Evolutionary conservation across 768 basidiomycete genomes (phyloP).

Genomic region (Gymnopilus junonius): DNA sequence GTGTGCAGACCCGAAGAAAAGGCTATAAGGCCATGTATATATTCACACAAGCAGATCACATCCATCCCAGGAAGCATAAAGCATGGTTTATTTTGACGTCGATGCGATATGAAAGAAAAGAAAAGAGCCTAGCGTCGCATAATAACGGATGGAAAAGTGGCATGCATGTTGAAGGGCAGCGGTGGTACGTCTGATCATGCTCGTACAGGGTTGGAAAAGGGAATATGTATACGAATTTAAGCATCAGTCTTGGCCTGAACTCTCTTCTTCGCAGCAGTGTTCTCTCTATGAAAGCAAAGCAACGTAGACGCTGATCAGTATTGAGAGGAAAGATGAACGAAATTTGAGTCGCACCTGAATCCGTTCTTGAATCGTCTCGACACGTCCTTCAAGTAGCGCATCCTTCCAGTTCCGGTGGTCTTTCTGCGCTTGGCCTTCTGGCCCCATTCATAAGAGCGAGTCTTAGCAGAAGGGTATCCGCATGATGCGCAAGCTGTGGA

Average conservation of each 20-base stretch:
- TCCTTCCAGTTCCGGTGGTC: slow-evolving; percentile 97
- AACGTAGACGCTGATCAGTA: no score
- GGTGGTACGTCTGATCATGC: slow-evolving; percentile 8
- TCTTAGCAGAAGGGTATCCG: slow-evolving; percentile 94
- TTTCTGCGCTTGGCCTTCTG: slow-evolving; percentile 99
- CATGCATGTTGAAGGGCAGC: slow-evolving; percentile 9
- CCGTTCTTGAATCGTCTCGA: slow-evolving; percentile 98
- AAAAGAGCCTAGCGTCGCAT: slow-evolving; percentile 18
- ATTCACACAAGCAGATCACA: not conserved
- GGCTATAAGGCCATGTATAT: no score
- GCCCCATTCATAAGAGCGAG: slow-evolving; percentile 97
- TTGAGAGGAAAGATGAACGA: not conserved
- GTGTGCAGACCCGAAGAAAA: no score
- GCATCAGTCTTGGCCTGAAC: no score
- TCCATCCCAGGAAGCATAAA: slow-evolving; percentile 16
- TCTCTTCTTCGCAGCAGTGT: no score
- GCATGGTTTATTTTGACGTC: slow-evolving; percentile 24
- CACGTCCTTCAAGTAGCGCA: slow-evolving; percentile 91
- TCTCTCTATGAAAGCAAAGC: no score
- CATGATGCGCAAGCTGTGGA: slow-evolving; percentile 87
- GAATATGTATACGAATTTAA: not conserved
- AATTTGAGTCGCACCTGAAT: slow-evolving; percentile 66
- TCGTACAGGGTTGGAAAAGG: slow-evolving; percentile 14
- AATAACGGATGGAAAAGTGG: slow-evolving; percentile 7
- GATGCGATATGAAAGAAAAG: slow-evolving; percentile 19